Conservation (phyloP, 1,284 basidiomycete species). For the Ganoderma meredithae region DNA sequence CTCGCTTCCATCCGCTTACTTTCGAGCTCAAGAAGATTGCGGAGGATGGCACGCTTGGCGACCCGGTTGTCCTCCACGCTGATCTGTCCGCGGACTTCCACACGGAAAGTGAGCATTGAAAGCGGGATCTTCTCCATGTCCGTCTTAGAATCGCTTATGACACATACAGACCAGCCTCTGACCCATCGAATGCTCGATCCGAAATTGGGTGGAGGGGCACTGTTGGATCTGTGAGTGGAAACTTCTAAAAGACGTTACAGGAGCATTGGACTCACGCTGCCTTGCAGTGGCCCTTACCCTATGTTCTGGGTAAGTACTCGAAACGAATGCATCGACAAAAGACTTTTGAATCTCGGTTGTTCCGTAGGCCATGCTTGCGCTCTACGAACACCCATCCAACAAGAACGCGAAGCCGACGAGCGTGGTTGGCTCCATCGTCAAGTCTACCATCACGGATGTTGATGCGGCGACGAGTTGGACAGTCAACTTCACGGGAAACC, state of each 20-base stretch:
- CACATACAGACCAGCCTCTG: constrained; percentile 60
- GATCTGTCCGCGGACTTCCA: constrained; percentile 80
- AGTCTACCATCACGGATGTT: constrained; percentile 79
- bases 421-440: constrained; percentile 71
- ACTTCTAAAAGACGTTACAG: neutral
- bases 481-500: constrained; percentile 67
- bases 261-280: neutral
- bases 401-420: constrained; percentile 59
- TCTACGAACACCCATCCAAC: constrained; percentile 85
- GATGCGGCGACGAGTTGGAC: constrained; percentile 83
- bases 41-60: constrained; percentile 67
- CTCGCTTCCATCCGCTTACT: constrained; percentile 77
- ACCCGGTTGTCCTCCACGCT: constrained; percentile 70
- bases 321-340: neutral
- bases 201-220: constrained; percentile 81
- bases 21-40: constrained; percentile 71
- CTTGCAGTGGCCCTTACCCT: constrained; percentile 80
- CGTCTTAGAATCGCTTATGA: neutral
- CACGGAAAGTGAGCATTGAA: constrained; percentile 63
- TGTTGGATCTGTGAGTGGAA: constrained; percentile 78
- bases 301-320: constrained; percentile 72
- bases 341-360: neutral
- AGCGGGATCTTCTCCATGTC: neutral
- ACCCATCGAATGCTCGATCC: constrained; percentile 86
- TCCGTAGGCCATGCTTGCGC: constrained; percentile 69